Percentiles rank a stretch among this genome's conserved stretches.
These are phyloP conservation scores for Cucurbita maxima DNA, from an alignment of 306 rosid species.

Conservation along the genomic window DNA sequence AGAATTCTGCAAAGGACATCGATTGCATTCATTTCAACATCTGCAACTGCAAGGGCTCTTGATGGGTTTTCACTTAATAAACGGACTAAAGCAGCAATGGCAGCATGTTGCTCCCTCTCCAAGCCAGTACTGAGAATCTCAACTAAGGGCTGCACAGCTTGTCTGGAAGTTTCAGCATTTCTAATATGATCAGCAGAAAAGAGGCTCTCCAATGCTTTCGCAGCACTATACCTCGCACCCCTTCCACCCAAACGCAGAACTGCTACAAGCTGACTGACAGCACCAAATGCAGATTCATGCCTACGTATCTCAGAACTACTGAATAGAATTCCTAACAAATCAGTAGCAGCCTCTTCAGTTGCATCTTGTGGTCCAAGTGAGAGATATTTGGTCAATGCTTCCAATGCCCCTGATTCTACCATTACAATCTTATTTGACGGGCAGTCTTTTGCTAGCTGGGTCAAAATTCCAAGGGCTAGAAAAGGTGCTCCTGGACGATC, in stretches of 20 bases:
- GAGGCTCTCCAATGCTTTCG: constrained; percentile 92
- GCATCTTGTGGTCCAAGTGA: constrained; percentile 95
- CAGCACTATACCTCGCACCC: constrained; percentile 87
- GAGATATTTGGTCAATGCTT: constrained; percentile 87
- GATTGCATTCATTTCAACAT: constrained; percentile 97
- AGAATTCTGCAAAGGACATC: constrained; percentile 97
- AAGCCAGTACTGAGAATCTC: constrained; percentile 93
- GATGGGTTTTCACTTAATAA: constrained; percentile 94
- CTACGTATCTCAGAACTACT: constrained; percentile 89
- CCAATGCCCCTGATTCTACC: constrained; percentile 96
- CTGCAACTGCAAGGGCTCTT: constrained; percentile 90
- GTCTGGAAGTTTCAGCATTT: constrained; percentile 88
- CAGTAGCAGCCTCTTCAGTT: constrained; percentile 96
- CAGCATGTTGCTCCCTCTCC: constrained; percentile 97
- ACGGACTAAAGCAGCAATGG: constrained; percentile 88
- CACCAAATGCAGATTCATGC: constrained; percentile 85
- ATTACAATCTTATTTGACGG: constrained; percentile 80
- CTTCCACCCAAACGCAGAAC: constrained; percentile 97
- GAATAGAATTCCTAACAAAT: constrained; percentile 80
- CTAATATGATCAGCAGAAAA: constrained; percentile 93
- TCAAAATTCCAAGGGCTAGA: constrained; percentile 81
- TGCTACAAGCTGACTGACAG: constrained; percentile 96
- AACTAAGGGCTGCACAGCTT: constrained; percentile 94
- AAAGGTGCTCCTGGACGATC: constrained; percentile 99
- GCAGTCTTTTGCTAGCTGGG: constrained; percentile 78